Base-by-base conservation (phyloP, 1,284 basidiomycete genomes). In the Ceratobasidium sp. region DNA sequence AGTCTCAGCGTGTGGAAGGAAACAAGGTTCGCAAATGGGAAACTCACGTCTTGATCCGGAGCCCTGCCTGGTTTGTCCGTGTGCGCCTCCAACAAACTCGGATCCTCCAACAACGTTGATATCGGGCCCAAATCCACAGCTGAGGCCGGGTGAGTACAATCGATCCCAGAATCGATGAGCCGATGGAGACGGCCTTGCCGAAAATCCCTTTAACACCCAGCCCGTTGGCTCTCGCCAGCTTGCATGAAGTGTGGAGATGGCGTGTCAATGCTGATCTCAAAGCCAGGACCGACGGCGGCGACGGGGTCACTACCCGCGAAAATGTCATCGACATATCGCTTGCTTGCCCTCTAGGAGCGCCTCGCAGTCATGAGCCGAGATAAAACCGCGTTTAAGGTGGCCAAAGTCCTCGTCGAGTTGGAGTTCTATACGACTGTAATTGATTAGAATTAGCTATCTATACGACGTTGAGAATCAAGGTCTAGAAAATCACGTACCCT, bases 121-220 rank as follows among this genome's bases (percentile, higher is more conserved):
- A 13, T 84, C 85, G 0, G 81, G 44, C 13, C 86, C 86, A 74
- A 87, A 86, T 79, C 85, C 85, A 9, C 86, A 85, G 9, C 85
- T 88, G 65, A 89, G 84, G 84, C 84, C 9, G 85, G 84, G 65
- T 85, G 84, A 15, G 84, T 85, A 81, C 87, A 87, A 79, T 87
- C 86, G 71, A 87, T 83, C 1, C 86, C 85, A 20, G 85, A 83
- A 78, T 87, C 84, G 65, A 87, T 84, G 69, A 88, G 23, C 84
- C 87, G 15, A 88, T 84, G 62, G 84, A 85, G 81, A 87, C 83
- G 12, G 87, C 87, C 48, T 85, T 83, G 48, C 87, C 87, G 64
- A 83, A 83, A 80, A 33, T 84, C 84, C 23, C 87, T 87, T 82
- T 78, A 3, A 82, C 83, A 65, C 88, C 87, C 9, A 87, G 83